phyloP scores from a whole-genome alignment of 768 basidiomycete genomes.

The Phallus indusiatus region DNA sequence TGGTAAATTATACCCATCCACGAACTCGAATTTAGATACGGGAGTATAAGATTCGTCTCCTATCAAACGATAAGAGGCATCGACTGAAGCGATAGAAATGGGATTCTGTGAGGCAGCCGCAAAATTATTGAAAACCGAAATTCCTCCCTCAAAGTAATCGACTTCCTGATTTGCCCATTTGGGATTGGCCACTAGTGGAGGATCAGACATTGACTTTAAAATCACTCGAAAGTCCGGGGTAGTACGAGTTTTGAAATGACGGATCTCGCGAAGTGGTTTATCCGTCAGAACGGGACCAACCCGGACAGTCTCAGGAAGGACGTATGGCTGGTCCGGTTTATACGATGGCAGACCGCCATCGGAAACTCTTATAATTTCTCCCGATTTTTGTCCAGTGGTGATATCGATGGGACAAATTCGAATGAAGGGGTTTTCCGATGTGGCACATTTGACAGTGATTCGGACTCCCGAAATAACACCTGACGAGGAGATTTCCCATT shows the following conservation, averaged over 20 bases:
- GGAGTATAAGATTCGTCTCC: conserved; percentile 18
- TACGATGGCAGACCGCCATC: conserved; percentile 31
- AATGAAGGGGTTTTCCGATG: conserved; percentile 26
- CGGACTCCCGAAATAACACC: conserved; percentile 29
- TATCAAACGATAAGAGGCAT: conserved; percentile 27
- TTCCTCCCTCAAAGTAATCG: conserved; percentile 26
- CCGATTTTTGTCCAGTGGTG: conserved; percentile 26
- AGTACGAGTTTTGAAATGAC: conserved; percentile 30
- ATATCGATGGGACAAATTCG: conserved; percentile 30
- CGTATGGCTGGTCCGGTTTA: conserved; percentile 24
- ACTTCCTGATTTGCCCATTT: conserved; percentile 16
- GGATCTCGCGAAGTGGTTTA: conserved; percentile 21
- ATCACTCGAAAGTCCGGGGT: conserved; percentile 24
- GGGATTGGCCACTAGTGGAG: conserved; percentile 28
- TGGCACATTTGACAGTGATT: conserved; percentile 27
- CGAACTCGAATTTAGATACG: conserved; percentile 18
- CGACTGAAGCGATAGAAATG: conserved; percentile 26
- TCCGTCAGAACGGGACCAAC: conserved; percentile 26
- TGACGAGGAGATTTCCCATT: conserved; percentile 29
- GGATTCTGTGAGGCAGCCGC: conserved; percentile 23
- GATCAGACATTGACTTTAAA: conserved; percentile 27
- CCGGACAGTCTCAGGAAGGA: conserved; percentile 25
- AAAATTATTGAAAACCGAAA: conserved; percentile 32
- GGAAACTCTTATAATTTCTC: conserved; percentile 25
- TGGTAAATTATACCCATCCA: conserved; percentile 21